phyloP scores from a whole-genome alignment of 2,329 filamentous ascomycete genomes.

The Hypoxylon sp. region DNA sequence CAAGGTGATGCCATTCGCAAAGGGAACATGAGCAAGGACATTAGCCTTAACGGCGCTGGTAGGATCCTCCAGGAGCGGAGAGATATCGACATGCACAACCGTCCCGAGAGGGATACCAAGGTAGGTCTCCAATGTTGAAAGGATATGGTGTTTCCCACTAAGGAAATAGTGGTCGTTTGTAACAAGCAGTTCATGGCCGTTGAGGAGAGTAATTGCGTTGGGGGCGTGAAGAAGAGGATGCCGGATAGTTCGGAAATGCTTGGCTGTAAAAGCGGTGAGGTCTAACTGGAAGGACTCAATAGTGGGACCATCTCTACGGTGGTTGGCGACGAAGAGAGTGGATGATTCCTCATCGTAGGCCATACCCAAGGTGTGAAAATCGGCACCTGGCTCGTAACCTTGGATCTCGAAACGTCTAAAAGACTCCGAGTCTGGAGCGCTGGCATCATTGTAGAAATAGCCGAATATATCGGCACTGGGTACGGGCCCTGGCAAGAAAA shows the following conservation, averaged over 20 bases:
- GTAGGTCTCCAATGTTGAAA: slow-evolving; percentile 56
- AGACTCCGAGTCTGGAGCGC: slow-evolving; percentile 41
- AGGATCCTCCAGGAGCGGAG: slow-evolving; percentile 39
- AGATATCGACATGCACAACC: slow-evolving; percentile 57
- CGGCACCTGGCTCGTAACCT: slow-evolving; percentile 46
- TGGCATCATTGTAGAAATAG: slow-evolving; percentile 56
- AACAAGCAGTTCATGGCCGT: slow-evolving; percentile 57
- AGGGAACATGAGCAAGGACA: slow-evolving; percentile 56
- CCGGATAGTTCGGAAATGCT: slow-evolving; percentile 56
- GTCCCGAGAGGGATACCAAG: slow-evolving; percentile 53
- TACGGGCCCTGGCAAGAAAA: slow-evolving; percentile 51
- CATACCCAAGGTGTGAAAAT: slow-evolving; percentile 60
- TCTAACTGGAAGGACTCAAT: slow-evolving; percentile 61
- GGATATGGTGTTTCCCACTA: slow-evolving; percentile 42
- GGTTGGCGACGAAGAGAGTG: slow-evolving; percentile 58
- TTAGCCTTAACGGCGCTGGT: slow-evolving; percentile 38
- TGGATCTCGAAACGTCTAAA: slow-evolving; percentile 49
- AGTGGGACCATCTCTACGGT: slow-evolving; percentile 55
- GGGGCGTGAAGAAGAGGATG: slow-evolving; percentile 58
- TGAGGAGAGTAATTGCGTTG: slow-evolving; percentile 58
- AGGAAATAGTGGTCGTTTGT: slow-evolving; percentile 60
- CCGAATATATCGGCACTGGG: slow-evolving; percentile 55
- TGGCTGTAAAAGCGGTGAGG: slow-evolving; percentile 53
- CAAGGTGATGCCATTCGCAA: slow-evolving; percentile 60
- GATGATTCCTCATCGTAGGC: slow-evolving; percentile 56